Evolutionary conservation across 176 grass and related monocot genomes (phyloP).

Genomic region (Carex parvula): DNA sequence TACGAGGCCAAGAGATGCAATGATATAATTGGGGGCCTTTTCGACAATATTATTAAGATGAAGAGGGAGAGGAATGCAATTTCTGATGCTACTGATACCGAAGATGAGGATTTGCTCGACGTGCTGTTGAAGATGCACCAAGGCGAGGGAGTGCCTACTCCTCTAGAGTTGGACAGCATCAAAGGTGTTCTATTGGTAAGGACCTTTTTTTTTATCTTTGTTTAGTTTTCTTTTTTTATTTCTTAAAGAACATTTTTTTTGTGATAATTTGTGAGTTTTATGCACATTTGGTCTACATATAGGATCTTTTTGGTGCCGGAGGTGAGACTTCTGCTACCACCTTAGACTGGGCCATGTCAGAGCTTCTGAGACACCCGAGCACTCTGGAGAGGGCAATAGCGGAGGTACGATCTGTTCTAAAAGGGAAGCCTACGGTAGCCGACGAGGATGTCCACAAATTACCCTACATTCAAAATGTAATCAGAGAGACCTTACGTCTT

Average conservation of each 20-base stretch:
- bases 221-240: not conserved
- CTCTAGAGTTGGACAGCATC: slow-evolving; percentile 34
- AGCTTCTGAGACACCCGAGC: slow-evolving; percentile 43
- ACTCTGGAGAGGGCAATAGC: slow-evolving; percentile 34
- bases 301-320: slow-evolving; percentile 57
- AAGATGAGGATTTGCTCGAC: slow-evolving; percentile 39
- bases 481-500: slow-evolving; percentile 55
- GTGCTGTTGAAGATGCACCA: slow-evolving; percentile 50
- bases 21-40: slow-evolving; percentile 33
- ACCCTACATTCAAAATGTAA: slow-evolving; percentile 47
- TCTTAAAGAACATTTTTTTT: not conserved
- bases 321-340: slow-evolving; percentile 53
- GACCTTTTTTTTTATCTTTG: not conserved
- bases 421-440: not conserved
- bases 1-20: slow-evolving; percentile 27
- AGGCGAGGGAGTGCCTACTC: slow-evolving; percentile 20
- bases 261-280: not conserved
- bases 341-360: slow-evolving; percentile 51
- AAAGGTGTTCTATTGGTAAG: slow-evolving; percentile 54
- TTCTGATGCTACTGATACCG: not conserved
- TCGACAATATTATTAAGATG: slow-evolving; percentile 47
- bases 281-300: not conserved
- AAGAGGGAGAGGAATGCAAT: slow-evolving; percentile 27
- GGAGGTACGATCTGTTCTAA: slow-evolving; percentile 44
- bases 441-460: slow-evolving; percentile 25